phyloP scores from a whole-genome alignment of 805 yeast species.

The Jamesozyma gamospora region DNA sequence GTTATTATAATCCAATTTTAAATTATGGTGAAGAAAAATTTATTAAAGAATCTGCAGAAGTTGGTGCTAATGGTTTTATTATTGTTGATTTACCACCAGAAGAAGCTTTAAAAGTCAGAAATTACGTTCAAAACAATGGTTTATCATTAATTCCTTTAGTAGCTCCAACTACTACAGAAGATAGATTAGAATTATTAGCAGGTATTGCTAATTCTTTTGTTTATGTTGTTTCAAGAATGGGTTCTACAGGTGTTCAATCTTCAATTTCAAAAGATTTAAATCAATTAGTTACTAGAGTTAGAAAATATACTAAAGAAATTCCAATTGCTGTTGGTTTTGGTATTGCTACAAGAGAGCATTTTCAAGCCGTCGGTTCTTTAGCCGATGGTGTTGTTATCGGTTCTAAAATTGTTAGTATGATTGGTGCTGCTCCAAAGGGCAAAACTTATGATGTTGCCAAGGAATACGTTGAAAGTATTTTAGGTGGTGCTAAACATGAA shows the following conservation, averaged over 20 bases:
- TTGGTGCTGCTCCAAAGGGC: conserved; percentile 55
- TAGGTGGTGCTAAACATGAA: conserved; percentile 43
- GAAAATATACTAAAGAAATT: conserved; percentile 61
- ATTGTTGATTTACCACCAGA: conserved; percentile 97
- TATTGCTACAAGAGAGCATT: conserved; percentile 88
- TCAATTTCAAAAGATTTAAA: conserved; percentile 55
- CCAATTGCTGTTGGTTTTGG: conserved; percentile 97
- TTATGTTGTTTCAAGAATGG: conserved; percentile 96
- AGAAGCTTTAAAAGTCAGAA: conserved; percentile 84
- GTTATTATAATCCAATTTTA: conserved; percentile 91
- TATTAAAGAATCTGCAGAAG: conserved; percentile 65
- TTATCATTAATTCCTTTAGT: conserved; percentile 85
- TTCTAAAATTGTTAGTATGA: conserved; percentile 62
- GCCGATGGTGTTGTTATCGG: conserved; percentile 98
- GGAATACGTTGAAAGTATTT: conserved; percentile 56
- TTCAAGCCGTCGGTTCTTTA: conserved; percentile 58
- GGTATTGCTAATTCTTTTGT: conserved; percentile 90
- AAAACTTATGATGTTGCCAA: conserved; percentile 52
- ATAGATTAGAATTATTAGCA: conserved; percentile 66
- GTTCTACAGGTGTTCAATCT: conserved; percentile 81
- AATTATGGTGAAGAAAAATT: conserved; percentile 82
- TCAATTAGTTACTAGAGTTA: conserved; percentile 62
- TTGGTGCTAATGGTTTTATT: conserved; percentile 92
- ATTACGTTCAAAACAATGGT: conserved; percentile 54
- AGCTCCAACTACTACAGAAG: conserved; percentile 94